These are phyloP conservation scores for Candida smagusa DNA, from an alignment of 1,139 yeast genomes.

Conservation along the genomic window DNA sequence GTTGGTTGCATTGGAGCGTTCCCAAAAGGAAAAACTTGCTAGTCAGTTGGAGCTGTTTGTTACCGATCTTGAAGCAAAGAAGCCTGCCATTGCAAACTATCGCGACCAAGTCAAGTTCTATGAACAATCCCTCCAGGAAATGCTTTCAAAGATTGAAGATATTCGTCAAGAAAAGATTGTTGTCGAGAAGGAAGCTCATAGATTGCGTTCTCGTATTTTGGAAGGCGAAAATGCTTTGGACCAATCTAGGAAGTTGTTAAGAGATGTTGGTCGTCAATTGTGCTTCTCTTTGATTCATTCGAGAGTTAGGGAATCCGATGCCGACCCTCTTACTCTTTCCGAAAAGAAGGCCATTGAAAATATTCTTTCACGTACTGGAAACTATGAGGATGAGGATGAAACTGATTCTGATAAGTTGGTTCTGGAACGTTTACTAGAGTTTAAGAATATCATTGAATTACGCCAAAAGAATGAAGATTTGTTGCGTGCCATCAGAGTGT, in stretches of 20 bases:
- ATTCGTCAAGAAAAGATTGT: slow-evolving; percentile 38
- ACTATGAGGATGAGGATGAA: slow-evolving; percentile 27
- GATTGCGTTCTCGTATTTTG: slow-evolving; percentile 32
- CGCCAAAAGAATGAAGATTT: slow-evolving; percentile 74
- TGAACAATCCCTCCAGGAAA: slow-evolving; percentile 37
- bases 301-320: slow-evolving; percentile 49
- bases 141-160: slow-evolving; percentile 37
- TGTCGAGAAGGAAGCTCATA: slow-evolving; percentile 35
- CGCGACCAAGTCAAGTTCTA: slow-evolving; percentile 50
- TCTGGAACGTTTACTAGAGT: slow-evolving; percentile 68
- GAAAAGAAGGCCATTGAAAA: slow-evolving; percentile 56
- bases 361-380: slow-evolving; percentile 37
- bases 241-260: slow-evolving; percentile 52
- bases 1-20: slow-evolving; percentile 65
- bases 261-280: slow-evolving; percentile 78
- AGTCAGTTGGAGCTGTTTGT: slow-evolving; percentile 69
- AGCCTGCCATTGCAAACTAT: slow-evolving; percentile 74
- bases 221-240: slow-evolving; percentile 41
- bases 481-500: slow-evolving; percentile 59
- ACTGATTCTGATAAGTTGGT: slow-evolving; percentile 73
- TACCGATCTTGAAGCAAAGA: slow-evolving; percentile 72
- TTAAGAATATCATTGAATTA: slow-evolving; percentile 63
- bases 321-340: slow-evolving; percentile 53
- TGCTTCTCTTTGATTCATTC: slow-evolving; percentile 69
- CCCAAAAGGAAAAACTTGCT: slow-evolving; percentile 69